phyloP scores from a whole-genome alignment of 139 green algal species.

The Tetradesmus obliquus region DNA sequence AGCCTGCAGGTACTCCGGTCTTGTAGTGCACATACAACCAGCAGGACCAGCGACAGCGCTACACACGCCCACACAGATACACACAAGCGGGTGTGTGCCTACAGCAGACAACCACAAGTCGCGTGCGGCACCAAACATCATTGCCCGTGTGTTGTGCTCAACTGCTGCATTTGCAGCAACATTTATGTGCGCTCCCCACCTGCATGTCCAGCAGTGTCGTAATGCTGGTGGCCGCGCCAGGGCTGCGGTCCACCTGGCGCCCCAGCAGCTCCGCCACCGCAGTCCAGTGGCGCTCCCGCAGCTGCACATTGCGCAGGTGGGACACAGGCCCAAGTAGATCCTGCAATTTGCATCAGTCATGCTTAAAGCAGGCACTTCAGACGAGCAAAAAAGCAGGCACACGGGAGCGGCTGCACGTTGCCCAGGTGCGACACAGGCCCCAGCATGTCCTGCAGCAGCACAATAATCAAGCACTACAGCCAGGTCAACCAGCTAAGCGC shows the following conservation, averaged over 20 bases:
- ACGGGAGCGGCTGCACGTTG: conserved; percentile 51
- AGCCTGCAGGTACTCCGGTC: neutral
- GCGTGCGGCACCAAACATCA: no score
- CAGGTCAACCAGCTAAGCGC: no score
- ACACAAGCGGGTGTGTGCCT: no score
- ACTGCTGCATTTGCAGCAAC: no score
- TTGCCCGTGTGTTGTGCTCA: no score
- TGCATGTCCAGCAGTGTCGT: conserved; percentile 60
- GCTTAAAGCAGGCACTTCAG: no score
- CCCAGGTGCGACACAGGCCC: conserved; percentile 71
- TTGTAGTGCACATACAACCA: neutral
- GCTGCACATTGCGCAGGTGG: conserved; percentile 70
- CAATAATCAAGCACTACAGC: no score
- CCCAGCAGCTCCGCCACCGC: conserved; percentile 68
- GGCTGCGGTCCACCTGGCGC: conserved; percentile 15
- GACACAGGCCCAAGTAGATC: conserved; percentile 65
- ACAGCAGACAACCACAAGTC: no score
- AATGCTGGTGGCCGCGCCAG: conserved; percentile 9
- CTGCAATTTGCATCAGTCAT: neutral
- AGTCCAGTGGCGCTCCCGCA: conserved; percentile 83
- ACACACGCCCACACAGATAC: no score
- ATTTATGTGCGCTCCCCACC: neutral
- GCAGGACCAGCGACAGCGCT: no score
- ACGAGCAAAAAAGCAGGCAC: neutral
- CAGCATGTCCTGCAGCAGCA: conserved; percentile 40